Evolutionary conservation across 768 basidiomycete species (phyloP).

Genomic region (Naganishia vaughanmartiniae): DNA sequence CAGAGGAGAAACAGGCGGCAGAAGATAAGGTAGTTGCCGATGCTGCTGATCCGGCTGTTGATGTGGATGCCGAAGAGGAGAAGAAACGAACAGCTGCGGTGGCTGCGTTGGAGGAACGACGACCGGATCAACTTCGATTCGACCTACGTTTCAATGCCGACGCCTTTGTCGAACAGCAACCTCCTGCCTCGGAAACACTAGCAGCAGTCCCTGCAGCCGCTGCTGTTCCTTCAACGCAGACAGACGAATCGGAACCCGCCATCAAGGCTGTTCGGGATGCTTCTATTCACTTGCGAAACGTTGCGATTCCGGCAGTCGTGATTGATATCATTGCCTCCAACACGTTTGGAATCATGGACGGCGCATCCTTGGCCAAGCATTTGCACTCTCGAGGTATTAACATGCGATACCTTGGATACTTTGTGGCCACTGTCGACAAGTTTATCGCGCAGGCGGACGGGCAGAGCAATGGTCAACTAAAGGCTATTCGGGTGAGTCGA

Average conservation of each 20-base stretch:
- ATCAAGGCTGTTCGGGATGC: conserved; percentile 56
- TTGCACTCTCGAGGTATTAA: conserved; percentile 56
- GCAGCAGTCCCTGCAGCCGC: conserved; percentile 20
- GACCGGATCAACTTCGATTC: conserved; percentile 43
- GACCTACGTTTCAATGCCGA: conserved; percentile 55
- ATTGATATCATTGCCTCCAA: conserved; percentile 49
- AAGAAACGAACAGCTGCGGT: conserved; percentile 28
- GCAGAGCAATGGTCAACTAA: conserved; percentile 39
- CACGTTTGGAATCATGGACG: conserved; percentile 51
- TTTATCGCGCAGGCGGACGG: conserved; percentile 42
- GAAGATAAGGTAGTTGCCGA: conserved; percentile 21
- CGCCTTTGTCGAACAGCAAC: conserved; percentile 53
- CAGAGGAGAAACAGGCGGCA: conserved; percentile 23
- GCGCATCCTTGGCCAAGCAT: conserved; percentile 48
- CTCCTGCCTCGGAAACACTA: conserved; percentile 29
- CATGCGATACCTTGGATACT: conserved; percentile 55
- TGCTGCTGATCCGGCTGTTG: conserved; percentile 14
- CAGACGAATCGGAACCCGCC: conserved; percentile 51
- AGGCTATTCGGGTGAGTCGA: conserved; percentile 42
- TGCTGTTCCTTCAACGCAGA: conserved; percentile 39
- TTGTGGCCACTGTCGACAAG: conserved; percentile 47
- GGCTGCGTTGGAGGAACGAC: conserved; percentile 12
- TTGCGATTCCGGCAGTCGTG: conserved; percentile 51
- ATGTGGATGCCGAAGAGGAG: conserved; percentile 34
- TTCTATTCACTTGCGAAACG: conserved; percentile 51